phyloP scores from a whole-genome alignment of 73 alveolate species.

The Tetrahymena malaccensis region DNA sequence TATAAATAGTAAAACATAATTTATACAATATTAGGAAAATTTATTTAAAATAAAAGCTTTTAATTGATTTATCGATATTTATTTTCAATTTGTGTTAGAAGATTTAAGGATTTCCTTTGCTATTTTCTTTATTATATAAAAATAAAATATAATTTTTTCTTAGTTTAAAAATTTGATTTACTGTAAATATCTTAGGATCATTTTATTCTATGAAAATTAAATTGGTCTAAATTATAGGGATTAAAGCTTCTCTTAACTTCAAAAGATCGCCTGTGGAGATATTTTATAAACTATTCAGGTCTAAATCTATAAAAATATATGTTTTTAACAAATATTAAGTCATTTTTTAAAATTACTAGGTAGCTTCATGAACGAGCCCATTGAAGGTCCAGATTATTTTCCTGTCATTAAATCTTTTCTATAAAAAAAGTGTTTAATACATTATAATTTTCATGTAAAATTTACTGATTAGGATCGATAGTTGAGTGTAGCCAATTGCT shows the following conservation, averaged over 20 bases:
- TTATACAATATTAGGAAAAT: background rate
- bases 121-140: background rate
- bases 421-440: too few species aligned
- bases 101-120: background rate
- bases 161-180: background rate
- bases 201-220: background rate
- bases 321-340: background rate
- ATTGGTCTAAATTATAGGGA: background rate
- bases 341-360: background rate
- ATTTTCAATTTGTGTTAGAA: background rate
- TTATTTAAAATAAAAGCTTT: background rate
- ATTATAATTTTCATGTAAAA: background rate
- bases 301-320: background rate
- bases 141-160: background rate
- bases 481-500: background rate
- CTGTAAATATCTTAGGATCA: background rate
- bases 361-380: background rate
- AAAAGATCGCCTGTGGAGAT: background rate
- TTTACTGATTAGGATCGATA: background rate
- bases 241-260: background rate
- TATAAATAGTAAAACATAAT: too few species aligned
- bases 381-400: background rate
- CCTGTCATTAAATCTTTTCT: background rate
- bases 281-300: background rate
- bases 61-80: background rate